phyloP scores from a whole-genome alignment of 148 eudicot genomes.

The Rhododendron simsii region DNA sequence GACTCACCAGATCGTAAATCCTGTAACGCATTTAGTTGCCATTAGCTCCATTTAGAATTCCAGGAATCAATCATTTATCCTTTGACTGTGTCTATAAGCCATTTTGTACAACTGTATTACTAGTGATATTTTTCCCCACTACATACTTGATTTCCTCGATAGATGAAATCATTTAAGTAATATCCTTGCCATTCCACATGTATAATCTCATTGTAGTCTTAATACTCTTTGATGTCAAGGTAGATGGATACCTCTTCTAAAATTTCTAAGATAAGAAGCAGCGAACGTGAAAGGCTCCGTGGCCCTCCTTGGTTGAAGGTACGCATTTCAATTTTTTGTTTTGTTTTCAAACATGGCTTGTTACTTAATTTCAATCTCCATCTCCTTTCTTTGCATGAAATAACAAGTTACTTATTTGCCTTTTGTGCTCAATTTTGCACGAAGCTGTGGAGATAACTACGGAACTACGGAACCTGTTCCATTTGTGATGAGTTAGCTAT shows the following conservation, averaged over 20 bases:
- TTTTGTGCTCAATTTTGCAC: not conserved
- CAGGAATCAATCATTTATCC: not conserved
- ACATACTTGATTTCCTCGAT: not conserved
- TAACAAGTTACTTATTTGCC: not conserved
- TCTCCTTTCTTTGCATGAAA: conserved; percentile 9
- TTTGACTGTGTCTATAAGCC: not conserved
- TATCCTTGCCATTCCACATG: not conserved
- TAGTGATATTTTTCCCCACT: not conserved
- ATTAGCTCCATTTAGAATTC: not conserved
- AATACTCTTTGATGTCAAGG: conserved; percentile 42
- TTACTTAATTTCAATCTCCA: not conserved
- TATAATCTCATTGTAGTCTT: conserved; percentile 12
- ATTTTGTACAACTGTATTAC: not conserved
- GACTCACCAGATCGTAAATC: not conserved
- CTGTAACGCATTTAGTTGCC: not conserved
- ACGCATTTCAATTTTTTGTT: conserved; percentile 3
- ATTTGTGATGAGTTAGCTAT: not conserved
- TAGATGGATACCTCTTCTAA: conserved; percentile 99
- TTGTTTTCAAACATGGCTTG: not conserved
- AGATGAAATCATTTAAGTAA: not conserved
- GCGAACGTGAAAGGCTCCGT: conserved; percentile 90
- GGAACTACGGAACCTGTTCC: not conserved
- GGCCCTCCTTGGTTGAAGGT: conserved; percentile 99
- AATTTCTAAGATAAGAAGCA: conserved; percentile 93
- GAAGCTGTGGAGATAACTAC: not conserved